These are phyloP conservation scores for Cladophialophora immunda DNA, from an alignment of 2,329 filamentous ascomycete species.

Conservation along the genomic window DNA sequence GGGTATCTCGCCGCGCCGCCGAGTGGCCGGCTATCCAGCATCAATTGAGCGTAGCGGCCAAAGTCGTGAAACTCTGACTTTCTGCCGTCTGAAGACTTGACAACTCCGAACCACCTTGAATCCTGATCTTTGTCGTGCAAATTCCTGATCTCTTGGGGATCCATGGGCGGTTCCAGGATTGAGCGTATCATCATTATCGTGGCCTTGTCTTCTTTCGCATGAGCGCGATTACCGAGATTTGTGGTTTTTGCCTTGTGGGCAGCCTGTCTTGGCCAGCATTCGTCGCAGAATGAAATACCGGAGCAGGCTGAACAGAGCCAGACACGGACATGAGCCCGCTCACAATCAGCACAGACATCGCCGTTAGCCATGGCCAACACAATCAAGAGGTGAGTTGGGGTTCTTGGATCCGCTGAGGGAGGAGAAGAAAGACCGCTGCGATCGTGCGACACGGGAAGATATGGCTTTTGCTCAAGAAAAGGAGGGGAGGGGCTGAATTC, in stretches of 20 bases:
- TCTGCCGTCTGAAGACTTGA: slow-evolving; percentile 40
- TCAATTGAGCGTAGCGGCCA: slow-evolving; percentile 56
- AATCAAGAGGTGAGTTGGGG: neutral
- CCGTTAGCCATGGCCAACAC: neutral
- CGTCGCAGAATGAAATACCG: neutral
- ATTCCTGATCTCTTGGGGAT: slow-evolving; percentile 34
- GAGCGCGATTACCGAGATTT: neutral
- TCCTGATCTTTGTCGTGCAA: slow-evolving; percentile 48
- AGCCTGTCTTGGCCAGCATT: slow-evolving; percentile 4
- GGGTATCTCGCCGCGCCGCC: slow-evolving; percentile 45
- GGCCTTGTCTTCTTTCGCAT: neutral
- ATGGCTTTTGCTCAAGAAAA: neutral
- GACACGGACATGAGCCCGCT: neutral
- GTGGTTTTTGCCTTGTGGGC: slow-evolving; percentile 5
- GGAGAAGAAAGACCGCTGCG: neutral
- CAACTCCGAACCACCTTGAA: slow-evolving; percentile 51
- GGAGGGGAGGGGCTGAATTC: neutral
- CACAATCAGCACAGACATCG: neutral
- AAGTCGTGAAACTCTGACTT: slow-evolving; percentile 51
- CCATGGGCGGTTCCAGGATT: slow-evolving; percentile 7
- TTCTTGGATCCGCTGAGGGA: neutral
- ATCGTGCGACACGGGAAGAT: neutral
- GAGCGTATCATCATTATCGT: slow-evolving; percentile 10
- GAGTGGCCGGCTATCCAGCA: slow-evolving; percentile 44
- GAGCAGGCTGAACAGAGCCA: slow-evolving; percentile 2